phyloP scores from a whole-genome alignment of 768 basidiomycete species.

The Russula ochroleuca region DNA sequence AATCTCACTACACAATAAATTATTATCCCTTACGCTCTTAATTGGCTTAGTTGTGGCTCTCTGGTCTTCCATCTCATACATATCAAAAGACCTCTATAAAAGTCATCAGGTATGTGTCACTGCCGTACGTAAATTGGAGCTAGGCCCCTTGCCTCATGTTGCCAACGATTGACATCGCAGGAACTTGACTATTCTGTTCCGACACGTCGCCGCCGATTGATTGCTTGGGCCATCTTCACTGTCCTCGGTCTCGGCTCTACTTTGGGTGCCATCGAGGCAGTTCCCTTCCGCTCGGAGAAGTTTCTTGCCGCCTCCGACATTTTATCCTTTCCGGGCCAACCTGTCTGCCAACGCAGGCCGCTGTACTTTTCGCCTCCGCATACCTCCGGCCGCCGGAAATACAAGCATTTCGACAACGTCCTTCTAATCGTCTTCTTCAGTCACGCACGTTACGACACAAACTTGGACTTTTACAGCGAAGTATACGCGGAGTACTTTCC shows the following conservation, averaged over 20 bases:
- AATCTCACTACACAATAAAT: conserved; percentile 17
- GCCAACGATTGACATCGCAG: conserved; percentile 9
- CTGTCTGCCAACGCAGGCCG: conserved; percentile 31
- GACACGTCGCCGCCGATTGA: conserved; percentile 12
- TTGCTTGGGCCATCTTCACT: conserved; percentile 11
- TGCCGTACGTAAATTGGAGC: neutral
- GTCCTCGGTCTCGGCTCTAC: conserved; percentile 20
- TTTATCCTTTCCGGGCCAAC: neutral
- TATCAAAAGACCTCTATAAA: conserved; percentile 22
- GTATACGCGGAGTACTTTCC: conserved; percentile 48
- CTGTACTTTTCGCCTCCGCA: conserved; percentile 25
- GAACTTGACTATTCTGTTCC: conserved; percentile 15
- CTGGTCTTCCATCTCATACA: conserved; percentile 27
- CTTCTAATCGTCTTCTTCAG: conserved; percentile 50
- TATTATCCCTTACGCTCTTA: conserved; percentile 23
- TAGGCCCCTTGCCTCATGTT: neutral
- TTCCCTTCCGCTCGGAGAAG: conserved; percentile 1
- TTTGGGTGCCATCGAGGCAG: conserved; percentile 6
- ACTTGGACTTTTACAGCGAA: conserved; percentile 45
- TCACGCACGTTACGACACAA: conserved; percentile 44
- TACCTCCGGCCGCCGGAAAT: conserved; percentile 29
- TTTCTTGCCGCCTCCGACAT: conserved; percentile 9
- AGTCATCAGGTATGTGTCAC: conserved; percentile 23
- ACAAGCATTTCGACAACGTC: conserved; percentile 41
- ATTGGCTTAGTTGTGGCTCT: conserved; percentile 30